phyloP scores from a whole-genome alignment of 2,329 filamentous ascomycete species.

The Trichoderma arundinaceum region DNA sequence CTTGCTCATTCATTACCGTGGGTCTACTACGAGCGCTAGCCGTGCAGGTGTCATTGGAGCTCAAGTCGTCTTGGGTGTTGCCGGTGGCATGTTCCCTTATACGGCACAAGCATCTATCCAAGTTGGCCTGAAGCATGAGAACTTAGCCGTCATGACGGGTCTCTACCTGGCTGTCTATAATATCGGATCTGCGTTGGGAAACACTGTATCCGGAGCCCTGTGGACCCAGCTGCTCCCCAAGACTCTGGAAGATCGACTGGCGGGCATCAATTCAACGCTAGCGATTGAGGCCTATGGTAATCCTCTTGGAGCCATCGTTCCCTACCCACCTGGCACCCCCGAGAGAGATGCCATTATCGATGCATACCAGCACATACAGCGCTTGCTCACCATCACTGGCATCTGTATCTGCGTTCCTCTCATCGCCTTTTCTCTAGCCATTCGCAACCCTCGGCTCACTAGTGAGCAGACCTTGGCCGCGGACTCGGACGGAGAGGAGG shows the following conservation, averaged over 20 bases:
- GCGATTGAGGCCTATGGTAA: conserved; percentile 42
- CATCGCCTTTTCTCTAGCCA: conserved; percentile 50
- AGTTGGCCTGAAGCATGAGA: conserved; percentile 51
- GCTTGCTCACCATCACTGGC: conserved; percentile 54
- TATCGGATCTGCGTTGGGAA: conserved; percentile 65
- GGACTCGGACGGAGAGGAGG: conserved; percentile 32
- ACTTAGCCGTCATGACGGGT: conserved; percentile 68
- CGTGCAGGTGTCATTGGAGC: conserved; percentile 65
- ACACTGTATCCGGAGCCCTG: conserved; percentile 65
- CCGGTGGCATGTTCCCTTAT: conserved; percentile 66
- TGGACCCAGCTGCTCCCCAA: conserved; percentile 65
- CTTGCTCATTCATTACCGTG: conserved; percentile 67
- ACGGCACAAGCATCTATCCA: conserved; percentile 55
- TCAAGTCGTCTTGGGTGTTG: conserved; percentile 66
- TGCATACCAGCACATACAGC: conserved; percentile 55
- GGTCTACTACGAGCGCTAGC: conserved; percentile 49
- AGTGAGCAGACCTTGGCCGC: conserved; percentile 52
- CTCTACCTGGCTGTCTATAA: conserved; percentile 68
- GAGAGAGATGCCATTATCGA: conserved; percentile 52
- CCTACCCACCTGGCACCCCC: conserved; percentile 46
- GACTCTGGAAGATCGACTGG: conserved; percentile 59
- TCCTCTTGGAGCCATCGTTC: conserved; percentile 30
- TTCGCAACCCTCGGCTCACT: conserved; percentile 55
- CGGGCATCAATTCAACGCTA: conserved; percentile 44
- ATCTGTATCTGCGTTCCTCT: conserved; percentile 57